Conservation (phyloP, 2,329 filamentous ascomycete genomes). For the Aureobasidium sp. region DNA sequence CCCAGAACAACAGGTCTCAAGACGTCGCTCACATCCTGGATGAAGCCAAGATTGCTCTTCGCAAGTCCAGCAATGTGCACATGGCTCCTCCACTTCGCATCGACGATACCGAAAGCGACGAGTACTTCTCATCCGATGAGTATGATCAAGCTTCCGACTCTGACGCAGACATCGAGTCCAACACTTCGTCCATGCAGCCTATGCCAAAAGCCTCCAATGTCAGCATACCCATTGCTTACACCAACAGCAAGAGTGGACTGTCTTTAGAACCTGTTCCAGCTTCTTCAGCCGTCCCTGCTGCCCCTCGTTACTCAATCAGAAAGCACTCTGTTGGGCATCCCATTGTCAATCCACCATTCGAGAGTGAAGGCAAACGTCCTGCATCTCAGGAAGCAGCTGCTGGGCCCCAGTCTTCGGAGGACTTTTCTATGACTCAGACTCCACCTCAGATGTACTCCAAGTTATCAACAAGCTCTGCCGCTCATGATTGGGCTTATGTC, state of each 20-base stretch:
- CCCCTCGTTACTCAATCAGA: background rate
- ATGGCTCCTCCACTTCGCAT: constrained; percentile 15
- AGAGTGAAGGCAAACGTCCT: background rate
- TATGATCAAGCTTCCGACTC: constrained; percentile 15
- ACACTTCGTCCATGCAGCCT: background rate
- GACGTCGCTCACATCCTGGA: constrained; percentile 35
- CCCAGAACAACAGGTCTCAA: constrained; percentile 26
- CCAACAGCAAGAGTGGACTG: constrained; percentile 6
- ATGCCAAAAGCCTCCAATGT: background rate
- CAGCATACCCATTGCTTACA: constrained; percentile 10
- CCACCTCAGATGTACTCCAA: constrained; percentile 6
- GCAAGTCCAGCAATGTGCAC: constrained; percentile 22
- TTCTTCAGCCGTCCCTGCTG: background rate
- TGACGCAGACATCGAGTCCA: constrained; percentile 13
- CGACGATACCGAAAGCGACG: constrained; percentile 16
- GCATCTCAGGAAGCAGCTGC: background rate
- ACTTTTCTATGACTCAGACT: constrained; percentile 8
- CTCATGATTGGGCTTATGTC: constrained; percentile 5
- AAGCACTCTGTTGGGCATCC: background rate
- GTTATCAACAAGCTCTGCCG: background rate
- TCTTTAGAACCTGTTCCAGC: constrained; percentile 1
- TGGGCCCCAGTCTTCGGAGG: background rate
- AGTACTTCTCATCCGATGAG: constrained; percentile 8
- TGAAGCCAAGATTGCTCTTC: constrained; percentile 30
- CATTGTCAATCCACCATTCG: background rate